These are phyloP conservation scores for Aspergillus asperescens DNA, from an alignment of 495 filamentous ascomycete genomes.

Conservation along the genomic window DNA sequence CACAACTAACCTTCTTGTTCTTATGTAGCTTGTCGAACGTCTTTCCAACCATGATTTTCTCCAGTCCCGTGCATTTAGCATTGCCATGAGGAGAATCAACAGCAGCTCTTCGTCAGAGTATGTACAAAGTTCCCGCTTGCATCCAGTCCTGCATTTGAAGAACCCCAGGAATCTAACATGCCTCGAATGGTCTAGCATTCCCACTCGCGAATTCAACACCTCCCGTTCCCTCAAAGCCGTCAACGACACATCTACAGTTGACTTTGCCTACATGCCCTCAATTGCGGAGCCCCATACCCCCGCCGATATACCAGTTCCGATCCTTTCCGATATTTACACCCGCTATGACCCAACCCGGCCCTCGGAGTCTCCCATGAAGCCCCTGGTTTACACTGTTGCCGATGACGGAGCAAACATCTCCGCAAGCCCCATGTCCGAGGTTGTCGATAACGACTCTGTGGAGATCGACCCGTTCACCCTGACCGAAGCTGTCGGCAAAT, in stretches of 20 bases:
- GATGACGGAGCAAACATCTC: conserved; percentile 48
- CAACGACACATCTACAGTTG: conserved; percentile 56
- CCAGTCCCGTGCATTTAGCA: conserved; percentile 50
- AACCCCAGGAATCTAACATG: conserved; percentile 18
- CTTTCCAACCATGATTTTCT: conserved; percentile 50
- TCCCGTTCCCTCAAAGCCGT: conserved; percentile 49
- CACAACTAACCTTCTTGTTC: conserved; percentile 1
- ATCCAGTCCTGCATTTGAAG: conserved; percentile 5
- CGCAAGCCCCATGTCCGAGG: conserved; percentile 53
- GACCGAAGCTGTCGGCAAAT: conserved; percentile 46
- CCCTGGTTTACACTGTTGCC: conserved; percentile 53
- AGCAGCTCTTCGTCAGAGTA: conserved; percentile 40
- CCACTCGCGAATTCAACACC: conserved; percentile 55
- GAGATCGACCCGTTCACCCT: conserved; percentile 56
- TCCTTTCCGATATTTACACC: conserved; percentile 47
- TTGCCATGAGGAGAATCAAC: conserved; percentile 45
- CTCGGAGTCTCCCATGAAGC: conserved; percentile 43
- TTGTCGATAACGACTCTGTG: conserved; percentile 51
- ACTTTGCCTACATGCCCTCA: conserved; percentile 59
- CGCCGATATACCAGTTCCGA: conserved; percentile 43
- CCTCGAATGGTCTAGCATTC: conserved; percentile 12
- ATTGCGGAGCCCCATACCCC: conserved; percentile 39
- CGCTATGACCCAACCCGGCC: conserved; percentile 20
- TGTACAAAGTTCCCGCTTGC: conserved; percentile 7
- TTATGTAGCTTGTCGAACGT: conserved; percentile 44